A percentile compares a stretch with the other conserved stretches of the same genome.
These are phyloP conservation scores for Diaporthe amygdali DNA, from an alignment of 2,329 filamentous ascomycete genomes.

Conservation along the genomic window DNA sequence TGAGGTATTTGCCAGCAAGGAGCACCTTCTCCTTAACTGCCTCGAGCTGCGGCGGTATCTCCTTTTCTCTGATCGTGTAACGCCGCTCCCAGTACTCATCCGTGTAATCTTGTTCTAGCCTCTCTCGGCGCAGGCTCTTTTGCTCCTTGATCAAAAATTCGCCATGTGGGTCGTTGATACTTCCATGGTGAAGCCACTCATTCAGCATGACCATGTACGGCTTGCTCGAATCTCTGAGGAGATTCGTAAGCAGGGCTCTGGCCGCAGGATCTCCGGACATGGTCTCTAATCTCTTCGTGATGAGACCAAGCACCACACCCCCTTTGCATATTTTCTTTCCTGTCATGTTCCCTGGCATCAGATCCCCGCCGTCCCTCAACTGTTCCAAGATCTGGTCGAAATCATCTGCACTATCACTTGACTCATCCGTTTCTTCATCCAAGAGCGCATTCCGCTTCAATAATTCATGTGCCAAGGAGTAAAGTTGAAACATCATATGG, in stretches of 20 bases:
- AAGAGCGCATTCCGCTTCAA: constrained; percentile 86
- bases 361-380: constrained; percentile 82
- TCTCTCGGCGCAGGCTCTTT: constrained; percentile 90
- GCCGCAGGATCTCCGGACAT: constrained; percentile 95
- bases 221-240: constrained; percentile 85
- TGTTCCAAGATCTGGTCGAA: constrained; percentile 94
- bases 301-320: constrained; percentile 87
- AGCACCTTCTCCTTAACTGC: constrained; percentile 93
- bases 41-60: constrained; percentile 90
- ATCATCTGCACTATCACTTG: constrained; percentile 78
- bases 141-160: constrained; percentile 97
- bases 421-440: constrained; percentile 77
- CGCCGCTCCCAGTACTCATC: constrained; percentile 99
- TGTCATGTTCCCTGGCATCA: constrained; percentile 78
- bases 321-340: constrained; percentile 95
- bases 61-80: constrained; percentile 90
- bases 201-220: constrained; percentile 99
- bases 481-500: constrained; percentile 90
- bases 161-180: constrained; percentile 89
- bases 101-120: constrained; percentile 93
- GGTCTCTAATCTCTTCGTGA: constrained; percentile 82
- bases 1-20: constrained; percentile 95
- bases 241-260: constrained; percentile 76
- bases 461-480: constrained; percentile 85
- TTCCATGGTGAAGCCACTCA: constrained; percentile 96